Conservation (phyloP, 306 rosid species). For the Lathyrus tuberosus region DNA sequence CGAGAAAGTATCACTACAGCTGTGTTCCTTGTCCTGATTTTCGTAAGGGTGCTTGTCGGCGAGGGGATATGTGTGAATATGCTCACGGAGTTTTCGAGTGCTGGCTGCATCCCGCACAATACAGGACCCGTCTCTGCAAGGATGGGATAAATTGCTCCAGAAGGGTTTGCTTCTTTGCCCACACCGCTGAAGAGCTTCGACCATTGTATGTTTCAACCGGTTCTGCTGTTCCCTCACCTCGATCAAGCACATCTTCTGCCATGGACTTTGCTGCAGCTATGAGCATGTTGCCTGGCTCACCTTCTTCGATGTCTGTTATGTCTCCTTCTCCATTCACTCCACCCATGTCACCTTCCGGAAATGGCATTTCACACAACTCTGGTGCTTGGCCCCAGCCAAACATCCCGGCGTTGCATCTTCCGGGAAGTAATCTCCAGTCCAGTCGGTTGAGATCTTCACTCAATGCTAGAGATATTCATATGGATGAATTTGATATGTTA, state of each 20-base stretch:
- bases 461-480: constrained; percentile 76
- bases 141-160: constrained; percentile 83
- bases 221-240: constrained; percentile 92
- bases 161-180: constrained; percentile 95
- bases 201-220: constrained; percentile 92
- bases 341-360: constrained; percentile 85
- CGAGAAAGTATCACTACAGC: constrained; percentile 91
- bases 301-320: constrained; percentile 80
- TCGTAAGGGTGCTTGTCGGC: constrained; percentile 91
- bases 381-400: constrained; percentile 90
- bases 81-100: constrained; percentile 98
- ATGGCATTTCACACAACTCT: constrained; percentile 76
- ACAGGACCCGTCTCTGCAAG: constrained; percentile 90
- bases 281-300: constrained; percentile 90
- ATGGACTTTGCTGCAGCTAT: constrained; percentile 92
- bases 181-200: constrained; percentile 81
- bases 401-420: constrained; percentile 87
- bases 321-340: constrained; percentile 91
- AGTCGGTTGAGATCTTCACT: constrained; percentile 90
- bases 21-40: constrained; percentile 97
- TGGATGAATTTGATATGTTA: constrained; percentile 68
- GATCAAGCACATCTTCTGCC: constrained; percentile 75
- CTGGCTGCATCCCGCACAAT: constrained; percentile 96
- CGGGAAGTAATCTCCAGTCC: constrained; percentile 84
- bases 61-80: constrained; percentile 96